Evolutionary conservation across 805 yeast genomes (phyloP).

Genomic region (Metschnikowia proteae): DNA sequence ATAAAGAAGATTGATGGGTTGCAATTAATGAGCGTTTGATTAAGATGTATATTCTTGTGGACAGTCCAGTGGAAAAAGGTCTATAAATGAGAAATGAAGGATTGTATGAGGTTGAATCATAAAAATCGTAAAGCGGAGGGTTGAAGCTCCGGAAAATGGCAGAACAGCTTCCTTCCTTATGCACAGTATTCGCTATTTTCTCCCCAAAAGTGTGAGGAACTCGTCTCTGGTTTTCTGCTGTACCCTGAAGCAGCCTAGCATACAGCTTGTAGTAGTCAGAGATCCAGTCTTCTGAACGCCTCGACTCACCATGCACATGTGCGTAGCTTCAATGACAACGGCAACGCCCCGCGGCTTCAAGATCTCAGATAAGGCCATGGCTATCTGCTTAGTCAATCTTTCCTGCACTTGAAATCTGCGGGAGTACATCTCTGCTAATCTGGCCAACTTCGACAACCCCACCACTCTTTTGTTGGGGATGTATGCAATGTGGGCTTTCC

Average conservation of each 20-base stretch:
- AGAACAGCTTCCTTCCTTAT: not conserved
- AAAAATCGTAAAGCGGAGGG: slow-evolving; percentile 3
- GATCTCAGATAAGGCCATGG: slow-evolving; percentile 89
- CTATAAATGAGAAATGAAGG: slow-evolving; percentile 6
- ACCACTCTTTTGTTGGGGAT: slow-evolving; percentile 91
- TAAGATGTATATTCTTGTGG: not conserved
- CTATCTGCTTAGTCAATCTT: slow-evolving; percentile 92
- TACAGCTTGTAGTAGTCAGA: slow-evolving; percentile 89
- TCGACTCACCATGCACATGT: slow-evolving; percentile 99
- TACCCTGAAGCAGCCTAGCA: slow-evolving; percentile 93
- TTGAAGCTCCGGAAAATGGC: slow-evolving; percentile 2
- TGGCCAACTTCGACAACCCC: slow-evolving; percentile 88
- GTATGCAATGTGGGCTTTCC: slow-evolving; percentile 97
- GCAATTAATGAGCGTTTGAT: not conserved
- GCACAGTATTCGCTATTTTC: slow-evolving; percentile 20
- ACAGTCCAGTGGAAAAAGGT: not conserved
- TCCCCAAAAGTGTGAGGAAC: slow-evolving; percentile 75
- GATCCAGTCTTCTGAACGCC: slow-evolving; percentile 97
- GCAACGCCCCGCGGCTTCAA: slow-evolving; percentile 96
- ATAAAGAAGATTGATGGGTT: not conserved
- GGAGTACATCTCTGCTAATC: slow-evolving; percentile 95
- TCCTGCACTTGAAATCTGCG: slow-evolving; percentile 98
- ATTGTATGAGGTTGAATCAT: slow-evolving; percentile 5
- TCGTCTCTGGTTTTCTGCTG: slow-evolving; percentile 96
- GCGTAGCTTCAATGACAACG: slow-evolving; percentile 95